A percentile compares a stretch with the other conserved stretches of the same genome.
Conservation (phyloP, 2,329 filamentous ascomycete species). For the Colletotrichum gigasporum region DNA sequence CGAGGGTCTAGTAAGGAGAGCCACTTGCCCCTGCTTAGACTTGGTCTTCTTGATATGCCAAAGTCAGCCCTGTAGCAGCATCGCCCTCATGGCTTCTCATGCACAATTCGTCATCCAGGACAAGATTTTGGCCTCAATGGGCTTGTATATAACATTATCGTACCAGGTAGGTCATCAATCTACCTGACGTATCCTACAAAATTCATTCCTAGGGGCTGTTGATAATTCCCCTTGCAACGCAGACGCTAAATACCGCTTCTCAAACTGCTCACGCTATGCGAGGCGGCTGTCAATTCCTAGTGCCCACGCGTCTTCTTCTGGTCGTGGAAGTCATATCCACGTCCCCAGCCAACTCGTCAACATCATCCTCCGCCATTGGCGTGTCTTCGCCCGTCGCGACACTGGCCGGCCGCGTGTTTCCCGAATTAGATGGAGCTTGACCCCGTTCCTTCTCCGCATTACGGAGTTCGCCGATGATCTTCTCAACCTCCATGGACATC, state of each 20-base stretch:
- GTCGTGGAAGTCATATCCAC: slow-evolving; percentile 43
- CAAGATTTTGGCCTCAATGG: background rate
- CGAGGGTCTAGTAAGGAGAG: too few species aligned
- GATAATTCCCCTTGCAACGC: background rate
- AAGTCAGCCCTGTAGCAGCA: too few species aligned
- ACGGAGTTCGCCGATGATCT: slow-evolving; percentile 78
- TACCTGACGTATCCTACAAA: slow-evolving; percentile 9
- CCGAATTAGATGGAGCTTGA: slow-evolving; percentile 41
- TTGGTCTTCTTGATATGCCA: too few species aligned
- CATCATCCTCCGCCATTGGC: slow-evolving; percentile 53
- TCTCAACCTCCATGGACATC: slow-evolving; percentile 91
- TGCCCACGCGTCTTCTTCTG: slow-evolving; percentile 48
- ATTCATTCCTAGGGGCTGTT: background rate
- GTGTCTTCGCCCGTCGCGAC: slow-evolving; percentile 54
- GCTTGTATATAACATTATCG: slow-evolving; percentile 14
- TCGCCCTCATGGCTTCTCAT: too few species aligned
- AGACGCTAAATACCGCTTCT: background rate
- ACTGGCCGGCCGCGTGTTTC: slow-evolving; percentile 45
- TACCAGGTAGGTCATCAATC: background rate
- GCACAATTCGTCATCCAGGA: too few species aligned
- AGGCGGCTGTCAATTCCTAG: slow-evolving; percentile 42
- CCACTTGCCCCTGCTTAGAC: too few species aligned
- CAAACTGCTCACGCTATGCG: background rate
- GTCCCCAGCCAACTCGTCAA: slow-evolving; percentile 56
- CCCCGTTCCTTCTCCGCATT: slow-evolving; percentile 71